Base-by-base conservation (phyloP, 805 yeast species). In the Candida mattraensis region DNA sequence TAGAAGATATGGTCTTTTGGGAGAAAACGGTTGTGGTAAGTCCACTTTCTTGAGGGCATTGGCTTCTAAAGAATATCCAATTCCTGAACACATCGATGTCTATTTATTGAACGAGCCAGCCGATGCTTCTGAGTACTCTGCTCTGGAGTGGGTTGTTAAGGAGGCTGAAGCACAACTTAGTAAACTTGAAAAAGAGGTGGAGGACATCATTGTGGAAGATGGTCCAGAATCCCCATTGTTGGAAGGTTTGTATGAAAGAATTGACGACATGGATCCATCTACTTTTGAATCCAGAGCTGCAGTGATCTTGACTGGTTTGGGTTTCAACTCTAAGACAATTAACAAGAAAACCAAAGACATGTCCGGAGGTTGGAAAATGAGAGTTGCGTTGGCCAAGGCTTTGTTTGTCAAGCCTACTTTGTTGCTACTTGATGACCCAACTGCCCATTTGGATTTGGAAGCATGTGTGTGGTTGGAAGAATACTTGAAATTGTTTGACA, bases 311-410 rank as follows among this genome's bases (percentile, higher is more conserved):
- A 86, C 86, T 50, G 99, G 99, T 89, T 78, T 93, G 64, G 99
- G 99, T 57, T 93, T 93, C 81, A 86, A 85, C 67, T 58, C 83
- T 39, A 67, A 68, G 50, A 91, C 98, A 39, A 91, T 93, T 58
- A 74, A 76, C 61, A 93, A 93, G 77, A 83, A 82, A 69, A 93
- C 99, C 57, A 89, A 87, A 68, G 98, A 93, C 61, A 93, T 93
- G 99, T 87, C 97, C 60, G 99, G 99, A 78, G 99, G 99, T 64
- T 93, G 99, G 99, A 88, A 88, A 74, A 93, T 93, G 99, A 87
- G 99, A 72, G 99, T 93, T 45, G 98, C 99, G 28, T 74, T 93
- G 45, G 96, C 96, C 43, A 93, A 93, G 69, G 99, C 99, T 19
- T 75, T 93, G 54, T 93, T 93, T 73, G 98, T 93, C 51, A 91